Base-by-base conservation (phyloP, 1,284 basidiomycete genomes). In the Rhodotorula sp. region DNA sequence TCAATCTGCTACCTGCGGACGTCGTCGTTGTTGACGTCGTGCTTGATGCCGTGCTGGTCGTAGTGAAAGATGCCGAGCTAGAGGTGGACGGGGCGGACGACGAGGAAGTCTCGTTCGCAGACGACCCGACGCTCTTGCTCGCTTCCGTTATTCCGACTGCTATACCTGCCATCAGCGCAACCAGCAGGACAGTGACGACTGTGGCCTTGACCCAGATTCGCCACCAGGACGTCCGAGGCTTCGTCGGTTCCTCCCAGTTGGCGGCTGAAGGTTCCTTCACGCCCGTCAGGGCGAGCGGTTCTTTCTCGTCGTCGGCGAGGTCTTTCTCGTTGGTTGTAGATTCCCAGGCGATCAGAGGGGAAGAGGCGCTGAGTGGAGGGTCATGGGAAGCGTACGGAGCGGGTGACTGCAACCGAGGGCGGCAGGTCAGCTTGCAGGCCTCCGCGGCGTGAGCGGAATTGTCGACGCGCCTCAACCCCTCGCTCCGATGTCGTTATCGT, bases 231-330 rank as follows among this genome's bases (percentile, higher is more conserved):
- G 37, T 6, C 20, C 37, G 40, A 11, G 31, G 20, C n/a, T n/a
- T 2, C 26, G 44, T 18, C 8, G 28, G 15, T 44, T 62, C 60
- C 28, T 53, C 60, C 60, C 60, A 62, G n/a, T 62, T 26, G 40
- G 31, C 37, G 40, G 31, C 2, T 9, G 31, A 15, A 9, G 11
- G 11, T 7, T 5, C 30, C 6, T 37, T 2, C 9, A 44, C 40
- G 40, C 40, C 40, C 18, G 11, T 24, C 22, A 22, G 31, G 20
- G 31, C 13, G 50, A 51, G 34, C 18, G n/a, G 24, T 11, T 24
- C 24, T 31, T 28, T 37, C 31, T 51, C 40, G 40, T 44, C 40
- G 13, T 18, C 22, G 22, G 51, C 20, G 6, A 34, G 20, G 1
- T 37, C 31, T 6, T 8, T 37, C 3, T 31, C 10, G 34, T 37